Base-by-base conservation (phyloP, 2,329 filamentous ascomycete species). In the Penicillium occitanis region DNA sequence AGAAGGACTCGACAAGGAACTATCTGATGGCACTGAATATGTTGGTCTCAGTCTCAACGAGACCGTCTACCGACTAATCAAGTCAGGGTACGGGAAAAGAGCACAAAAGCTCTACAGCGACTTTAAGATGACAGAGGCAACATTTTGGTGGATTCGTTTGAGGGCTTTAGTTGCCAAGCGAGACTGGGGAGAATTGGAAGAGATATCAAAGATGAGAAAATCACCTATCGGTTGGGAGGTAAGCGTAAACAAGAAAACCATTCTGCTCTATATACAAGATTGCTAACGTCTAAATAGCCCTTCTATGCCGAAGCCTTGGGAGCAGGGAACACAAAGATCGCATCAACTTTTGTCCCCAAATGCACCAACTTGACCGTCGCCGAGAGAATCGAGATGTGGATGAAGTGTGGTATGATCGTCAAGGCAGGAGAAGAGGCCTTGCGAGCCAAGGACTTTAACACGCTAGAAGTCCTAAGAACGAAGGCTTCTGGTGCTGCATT, bases 151-250 rank as follows among this genome's bases (percentile, higher is more conserved):
- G 92, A 74, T 87, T 66, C 90, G 92, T 68, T 84, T 99, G 33
- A 88, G 94, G 71, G 95, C 93, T 0, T 85, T 98, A 61, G 92
- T 99, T 2, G 91, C 91, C 17, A 92, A 93, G 76, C 86, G 95
- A 64, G 91, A 97, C 74, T 99, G 93, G 93, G 88, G 87, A 61
- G 94, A 97, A 76, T 86, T 99, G 66, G 93, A 98, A 76, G 93
- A 97, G 71, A 86, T 92, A 71, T 86, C 87, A 42, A 86, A 84
- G 73, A 87, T 78, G 46, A 86, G 91, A 74, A 96, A 93, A 78
- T 95, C 91, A 66, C 92, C 94, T 0, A 98, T 99, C 75, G 94
- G 94, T 11, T 99, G 95, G 95, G 92, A 96, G 86, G 91, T 92
- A 79, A 83, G 88, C 81, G 25, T 50, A 63, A 66, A 61, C 44